A percentile compares a stretch with the other conserved stretches of the same genome.
phyloP scores from a whole-genome alignment of 345 rosid species.

The Excoecaria agallocha region DNA sequence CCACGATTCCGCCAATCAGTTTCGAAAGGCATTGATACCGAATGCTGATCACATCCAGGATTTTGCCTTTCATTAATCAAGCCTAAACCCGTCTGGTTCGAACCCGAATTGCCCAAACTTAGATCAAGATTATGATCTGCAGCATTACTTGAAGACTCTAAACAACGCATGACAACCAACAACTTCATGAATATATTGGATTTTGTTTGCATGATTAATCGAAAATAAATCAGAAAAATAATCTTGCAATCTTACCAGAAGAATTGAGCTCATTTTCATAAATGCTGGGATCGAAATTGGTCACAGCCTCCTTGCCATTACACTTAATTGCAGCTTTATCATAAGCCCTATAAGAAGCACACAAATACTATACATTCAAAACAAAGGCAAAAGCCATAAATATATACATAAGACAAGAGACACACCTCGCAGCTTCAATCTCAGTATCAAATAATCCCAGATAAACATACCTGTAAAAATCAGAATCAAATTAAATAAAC shows the following conservation, averaged over 20 bases:
- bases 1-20: slow-evolving; percentile 43
- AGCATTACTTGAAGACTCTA: slow-evolving; percentile 47
- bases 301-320: slow-evolving; percentile 93
- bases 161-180: slow-evolving; percentile 1
- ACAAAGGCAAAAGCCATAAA: background rate
- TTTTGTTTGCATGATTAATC: background rate
- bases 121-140: slow-evolving; percentile 72
- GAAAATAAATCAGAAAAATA: background rate
- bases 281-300: slow-evolving; percentile 82
- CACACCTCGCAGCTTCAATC: slow-evolving; percentile 87
- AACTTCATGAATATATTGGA: background rate
- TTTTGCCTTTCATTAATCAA: slow-evolving; percentile 19
- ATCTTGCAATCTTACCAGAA: slow-evolving; percentile 33
- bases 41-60: slow-evolving; percentile 27
- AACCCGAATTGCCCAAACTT: slow-evolving; percentile 66
- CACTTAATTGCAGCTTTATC: slow-evolving; percentile 92
- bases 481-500: background rate
- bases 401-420: background rate
- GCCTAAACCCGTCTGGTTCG: slow-evolving; percentile 34
- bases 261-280: slow-evolving; percentile 61
- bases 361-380: background rate
- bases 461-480: slow-evolving; percentile 67
- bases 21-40: slow-evolving; percentile 28
- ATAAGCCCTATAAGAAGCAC: slow-evolving; percentile 48
- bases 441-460: slow-evolving; percentile 93